These are phyloP conservation scores for Diplotaxis tenuifolia DNA, from an alignment of 345 rosid genomes.

Conservation along the genomic window DNA sequence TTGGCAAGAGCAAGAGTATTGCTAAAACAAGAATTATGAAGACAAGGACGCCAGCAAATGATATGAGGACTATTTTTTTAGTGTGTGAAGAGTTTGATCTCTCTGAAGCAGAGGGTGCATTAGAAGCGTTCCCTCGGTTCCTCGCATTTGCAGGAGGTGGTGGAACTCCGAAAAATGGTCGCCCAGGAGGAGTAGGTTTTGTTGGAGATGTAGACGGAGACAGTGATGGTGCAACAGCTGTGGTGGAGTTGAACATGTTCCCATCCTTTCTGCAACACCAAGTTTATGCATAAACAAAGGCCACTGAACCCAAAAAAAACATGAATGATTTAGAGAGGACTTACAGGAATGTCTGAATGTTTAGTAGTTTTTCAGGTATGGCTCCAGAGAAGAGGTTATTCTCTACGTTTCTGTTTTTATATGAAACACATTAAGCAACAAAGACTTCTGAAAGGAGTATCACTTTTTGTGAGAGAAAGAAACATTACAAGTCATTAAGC, in stretches of 20 bases:
- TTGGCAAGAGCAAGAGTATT: conserved; percentile 56
- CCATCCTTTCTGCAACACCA: conserved; percentile 70
- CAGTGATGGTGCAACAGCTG: conserved; percentile 47
- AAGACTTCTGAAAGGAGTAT: neutral
- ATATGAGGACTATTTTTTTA: conserved; percentile 69
- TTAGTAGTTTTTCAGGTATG: conserved; percentile 72
- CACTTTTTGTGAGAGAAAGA: conserved; percentile 31
- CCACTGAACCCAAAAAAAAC: neutral
- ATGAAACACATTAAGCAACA: conserved; percentile 9
- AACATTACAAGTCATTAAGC: conserved; percentile 71
- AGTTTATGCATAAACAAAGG: conserved; percentile 4
- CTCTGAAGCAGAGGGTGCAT: conserved; percentile 57
- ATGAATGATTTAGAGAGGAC: conserved; percentile 22
- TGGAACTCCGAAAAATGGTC: conserved; percentile 40
- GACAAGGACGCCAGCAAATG: conserved; percentile 60
- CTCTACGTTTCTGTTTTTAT: conserved; percentile 73
- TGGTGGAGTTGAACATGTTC: conserved; percentile 61
- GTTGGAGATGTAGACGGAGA: conserved; percentile 53
- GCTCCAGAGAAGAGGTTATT: conserved; percentile 86
- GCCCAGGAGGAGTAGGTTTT: conserved; percentile 40
- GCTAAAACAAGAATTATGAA: conserved; percentile 58
- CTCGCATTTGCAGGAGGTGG: conserved; percentile 48
- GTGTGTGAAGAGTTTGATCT: conserved; percentile 47
- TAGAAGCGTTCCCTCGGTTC: conserved; percentile 52
- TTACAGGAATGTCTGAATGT: conserved; percentile 72